Conservation (phyloP, 1,284 basidiomycete genomes). For the Boletellus deceptivus region DNA sequence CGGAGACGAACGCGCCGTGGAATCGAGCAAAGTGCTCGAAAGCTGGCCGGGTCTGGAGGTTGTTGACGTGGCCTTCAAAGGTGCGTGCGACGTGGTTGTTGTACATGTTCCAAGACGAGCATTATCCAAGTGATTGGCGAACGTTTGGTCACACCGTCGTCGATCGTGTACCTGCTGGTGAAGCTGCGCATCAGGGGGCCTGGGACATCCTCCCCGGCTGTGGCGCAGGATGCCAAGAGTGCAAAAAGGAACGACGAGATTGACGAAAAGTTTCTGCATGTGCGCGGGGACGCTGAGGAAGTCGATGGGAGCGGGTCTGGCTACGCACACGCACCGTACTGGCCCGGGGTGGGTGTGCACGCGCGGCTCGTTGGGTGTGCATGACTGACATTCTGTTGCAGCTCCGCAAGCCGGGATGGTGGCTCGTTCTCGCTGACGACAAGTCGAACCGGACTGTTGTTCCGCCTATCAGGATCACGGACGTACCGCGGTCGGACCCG, state of each 20-base stretch:
- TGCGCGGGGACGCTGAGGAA: slow-evolving; percentile 64
- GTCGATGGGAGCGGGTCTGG: slow-evolving; percentile 47
- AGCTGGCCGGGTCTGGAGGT: slow-evolving; percentile 83
- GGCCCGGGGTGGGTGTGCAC: slow-evolving; percentile 42
- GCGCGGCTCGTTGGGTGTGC: slow-evolving; percentile 76
- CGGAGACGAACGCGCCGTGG: slow-evolving; percentile 30
- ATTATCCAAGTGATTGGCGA: slow-evolving; percentile 79
- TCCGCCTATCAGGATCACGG: slow-evolving; percentile 81
- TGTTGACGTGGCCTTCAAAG: slow-evolving; percentile 85
- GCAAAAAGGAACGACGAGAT: slow-evolving; percentile 53
- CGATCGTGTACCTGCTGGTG: slow-evolving; percentile 86
- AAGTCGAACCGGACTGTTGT: slow-evolving; percentile 90
- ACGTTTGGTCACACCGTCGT: slow-evolving; percentile 81
- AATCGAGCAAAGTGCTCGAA: slow-evolving; percentile 68
- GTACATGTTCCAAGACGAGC: not conserved
- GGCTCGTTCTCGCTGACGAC: slow-evolving; percentile 88
- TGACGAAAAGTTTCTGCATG: slow-evolving; percentile 67
- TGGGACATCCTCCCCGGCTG: slow-evolving; percentile 14
- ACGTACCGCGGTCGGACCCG: slow-evolving; percentile 69
- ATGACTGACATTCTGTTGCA: slow-evolving; percentile 27
- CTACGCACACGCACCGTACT: slow-evolving; percentile 27
- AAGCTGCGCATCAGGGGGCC: slow-evolving; percentile 71
- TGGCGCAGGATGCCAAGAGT: slow-evolving; percentile 45
- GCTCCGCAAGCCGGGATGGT: slow-evolving; percentile 87
- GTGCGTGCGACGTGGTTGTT: slow-evolving; percentile 40